phyloP scores from a whole-genome alignment of 2,329 filamentous ascomycete genomes.

The Alternaria infectoria region DNA sequence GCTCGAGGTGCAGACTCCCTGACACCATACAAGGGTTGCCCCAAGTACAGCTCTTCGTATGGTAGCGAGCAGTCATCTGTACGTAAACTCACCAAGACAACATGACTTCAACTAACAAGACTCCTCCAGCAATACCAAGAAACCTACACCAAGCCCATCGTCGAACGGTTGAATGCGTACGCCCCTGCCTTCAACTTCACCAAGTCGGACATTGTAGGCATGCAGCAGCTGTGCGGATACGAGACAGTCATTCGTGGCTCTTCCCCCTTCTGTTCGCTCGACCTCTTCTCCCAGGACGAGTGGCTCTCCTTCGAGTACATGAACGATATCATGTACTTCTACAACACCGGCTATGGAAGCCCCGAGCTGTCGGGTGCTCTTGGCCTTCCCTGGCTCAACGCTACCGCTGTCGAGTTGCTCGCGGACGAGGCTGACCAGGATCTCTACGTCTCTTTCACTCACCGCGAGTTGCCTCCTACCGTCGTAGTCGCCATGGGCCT shows the following conservation, averaged over 20 bases:
- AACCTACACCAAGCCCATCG: constrained; percentile 66
- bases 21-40: constrained; percentile 70
- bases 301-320: constrained; percentile 72
- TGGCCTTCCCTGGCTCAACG: constrained; percentile 71
- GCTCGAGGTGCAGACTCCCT: constrained; percentile 65
- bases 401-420: constrained; percentile 60
- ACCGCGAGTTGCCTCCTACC: constrained; percentile 71
- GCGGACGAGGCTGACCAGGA: constrained; percentile 59
- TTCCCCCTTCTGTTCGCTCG: constrained; percentile 66
- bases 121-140: constrained; percentile 50
- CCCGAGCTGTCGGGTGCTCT: constrained; percentile 59
- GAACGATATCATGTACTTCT: constrained; percentile 68
- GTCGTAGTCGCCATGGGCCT: constrained; percentile 71
- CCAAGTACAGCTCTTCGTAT: constrained; percentile 64
- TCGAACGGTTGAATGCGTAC: constrained; percentile 61
- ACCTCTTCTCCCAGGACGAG: constrained; percentile 65
- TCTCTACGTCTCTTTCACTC: constrained; percentile 71
- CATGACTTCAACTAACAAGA: background rate
- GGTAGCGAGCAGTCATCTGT: constrained; percentile 62
- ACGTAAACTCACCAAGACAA: background rate
- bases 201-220: constrained; percentile 66
- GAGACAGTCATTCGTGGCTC: constrained; percentile 68
- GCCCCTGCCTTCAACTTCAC: constrained; percentile 69
- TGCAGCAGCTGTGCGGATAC: constrained; percentile 71
- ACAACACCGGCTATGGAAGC: constrained; percentile 71